Evolutionary conservation across 176 grass and related monocot genomes (phyloP), one percentile per base, ranked within the genome.

Genomic region (bread wheat (Triticum aestivum)): DNA sequence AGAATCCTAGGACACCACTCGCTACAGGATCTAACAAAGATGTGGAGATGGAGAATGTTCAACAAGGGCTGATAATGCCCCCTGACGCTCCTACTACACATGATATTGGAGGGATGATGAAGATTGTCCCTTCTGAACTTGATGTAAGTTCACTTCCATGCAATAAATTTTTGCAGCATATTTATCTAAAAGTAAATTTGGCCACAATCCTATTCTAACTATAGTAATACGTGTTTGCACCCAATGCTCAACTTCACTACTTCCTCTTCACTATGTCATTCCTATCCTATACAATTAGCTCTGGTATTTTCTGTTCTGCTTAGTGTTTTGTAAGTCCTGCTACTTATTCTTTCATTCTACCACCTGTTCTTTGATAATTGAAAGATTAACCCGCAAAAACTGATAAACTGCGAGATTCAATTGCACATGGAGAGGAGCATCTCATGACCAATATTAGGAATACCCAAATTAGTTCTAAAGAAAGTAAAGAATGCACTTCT

Each of bases 81-180:
- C 63, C 75, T 84, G 77, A 90, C 65, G 93, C 75, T 67, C 83
- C 74, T 54, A 89, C 68, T 82, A 81, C 93, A 17, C 90, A 95
- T 7, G 93, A 95, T 84, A 73, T 81, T 63, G 91, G 91, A 76
- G 91, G 93, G 63, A 95, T 95, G 88, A 95, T 89, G 88, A 95
- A 91, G 88, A 92, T 95, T 70, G 88, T 92, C 32, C 93, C 93
- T 83, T 95, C 88, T 15, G 93, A 95, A 33, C 84, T 91, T 77
- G 93, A 95, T 87, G 93, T 95, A 92, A 91, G 91, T 87, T 81
- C 20, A 52, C 56, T 79, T 74, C 21, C 21, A 20, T 63, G 61
- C 51, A 44, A 69, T 69, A 38, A 91, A 78, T 69, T 13, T 68
- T 79, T 1, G 3, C 65, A 73, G 24, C 6, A 39, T 84, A 54